Conservation (phyloP, 2,329 filamentous ascomycete species). For the Colletotrichum viniferum region DNA sequence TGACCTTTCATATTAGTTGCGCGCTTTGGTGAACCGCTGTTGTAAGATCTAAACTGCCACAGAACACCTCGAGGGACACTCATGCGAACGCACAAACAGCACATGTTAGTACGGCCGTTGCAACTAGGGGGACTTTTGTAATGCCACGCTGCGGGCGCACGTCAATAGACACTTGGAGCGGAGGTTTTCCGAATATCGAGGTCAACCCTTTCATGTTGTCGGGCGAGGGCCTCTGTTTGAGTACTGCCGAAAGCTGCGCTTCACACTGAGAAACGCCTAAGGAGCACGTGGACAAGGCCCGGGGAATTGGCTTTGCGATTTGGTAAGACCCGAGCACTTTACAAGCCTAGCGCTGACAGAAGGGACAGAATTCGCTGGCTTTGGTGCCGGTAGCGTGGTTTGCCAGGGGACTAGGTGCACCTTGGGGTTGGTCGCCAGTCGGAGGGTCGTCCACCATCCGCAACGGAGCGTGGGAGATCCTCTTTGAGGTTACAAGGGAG, state of each 20-base stretch:
- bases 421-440: background rate
- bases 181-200: background rate
- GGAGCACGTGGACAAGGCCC: background rate
- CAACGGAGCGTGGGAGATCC: background rate
- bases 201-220: background rate
- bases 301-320: background rate
- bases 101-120: background rate
- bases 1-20: background rate
- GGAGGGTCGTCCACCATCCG: background rate
- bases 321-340: slow-evolving; percentile 1
- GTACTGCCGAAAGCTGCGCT: background rate
- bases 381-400: background rate
- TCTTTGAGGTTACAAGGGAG: background rate
- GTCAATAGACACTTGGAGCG: background rate
- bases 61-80: background rate
- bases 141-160: background rate
- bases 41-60: background rate
- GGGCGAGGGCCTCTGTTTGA: background rate
- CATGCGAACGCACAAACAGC: background rate
- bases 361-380: background rate
- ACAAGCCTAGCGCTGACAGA: background rate
- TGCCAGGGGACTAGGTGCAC: background rate
- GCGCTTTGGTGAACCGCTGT: background rate
- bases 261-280: background rate
- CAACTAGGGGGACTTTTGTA: background rate